Conservation (phyloP, 225 moss, liverwort and hornwort genomes). For the Polytrichum commune region DNA sequence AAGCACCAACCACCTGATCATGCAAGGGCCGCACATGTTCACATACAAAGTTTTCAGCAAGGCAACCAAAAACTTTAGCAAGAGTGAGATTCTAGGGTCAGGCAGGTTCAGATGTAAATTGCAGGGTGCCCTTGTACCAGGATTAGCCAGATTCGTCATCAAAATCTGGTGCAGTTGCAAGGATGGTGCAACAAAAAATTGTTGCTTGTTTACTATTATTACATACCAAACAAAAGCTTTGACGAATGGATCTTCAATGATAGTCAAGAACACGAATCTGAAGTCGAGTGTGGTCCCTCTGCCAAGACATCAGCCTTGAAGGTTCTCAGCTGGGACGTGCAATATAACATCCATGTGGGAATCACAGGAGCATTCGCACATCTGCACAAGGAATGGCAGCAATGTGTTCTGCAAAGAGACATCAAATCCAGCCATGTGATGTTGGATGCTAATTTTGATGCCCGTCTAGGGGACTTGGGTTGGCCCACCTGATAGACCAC, state of each 20-base stretch:
- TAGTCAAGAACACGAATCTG: no score
- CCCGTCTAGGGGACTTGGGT: slow-evolving; percentile 23
- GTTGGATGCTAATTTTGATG: slow-evolving; percentile 15
- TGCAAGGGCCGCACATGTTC: slow-evolving; percentile 19
- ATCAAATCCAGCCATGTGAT: slow-evolving; percentile 15
- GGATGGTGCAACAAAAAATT: slow-evolving; percentile 57
- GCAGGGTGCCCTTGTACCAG: slow-evolving; percentile 16
- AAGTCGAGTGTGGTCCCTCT: background rate
- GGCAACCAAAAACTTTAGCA: slow-evolving; percentile 18
- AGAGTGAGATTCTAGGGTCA: slow-evolving; percentile 6
- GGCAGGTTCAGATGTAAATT: slow-evolving; percentile 26
- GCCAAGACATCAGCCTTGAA: background rate
- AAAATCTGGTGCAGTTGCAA: slow-evolving; percentile 44
- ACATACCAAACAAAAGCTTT: background rate
- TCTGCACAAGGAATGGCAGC: slow-evolving; percentile 6
- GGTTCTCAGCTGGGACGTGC: slow-evolving; percentile 2
- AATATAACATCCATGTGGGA: background rate
- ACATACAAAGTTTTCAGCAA: slow-evolving; percentile 21
- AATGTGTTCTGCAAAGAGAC: slow-evolving; percentile 9
- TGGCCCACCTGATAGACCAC: slow-evolving; percentile 31
- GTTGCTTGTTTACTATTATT: slow-evolving; percentile 31
- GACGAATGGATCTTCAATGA: background rate
- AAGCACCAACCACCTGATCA: background rate
- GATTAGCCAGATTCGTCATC: slow-evolving; percentile 38
- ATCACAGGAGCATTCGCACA: background rate